These are phyloP conservation scores for Xerocomellus amylosporus DNA, from an alignment of 768 basidiomycete species.

Conservation along the genomic window DNA sequence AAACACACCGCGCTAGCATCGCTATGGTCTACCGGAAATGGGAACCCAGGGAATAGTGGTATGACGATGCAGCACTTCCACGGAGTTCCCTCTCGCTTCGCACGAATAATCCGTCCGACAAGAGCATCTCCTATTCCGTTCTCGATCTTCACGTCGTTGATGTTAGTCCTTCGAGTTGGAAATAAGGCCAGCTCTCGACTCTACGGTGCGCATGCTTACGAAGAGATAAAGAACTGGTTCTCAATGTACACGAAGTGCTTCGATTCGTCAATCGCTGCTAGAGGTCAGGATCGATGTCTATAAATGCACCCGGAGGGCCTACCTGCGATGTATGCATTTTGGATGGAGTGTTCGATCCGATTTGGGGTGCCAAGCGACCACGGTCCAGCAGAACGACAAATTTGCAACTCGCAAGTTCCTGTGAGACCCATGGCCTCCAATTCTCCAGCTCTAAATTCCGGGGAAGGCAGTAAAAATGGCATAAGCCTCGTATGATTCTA, in stretches of 20 bases:
- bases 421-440: slow-evolving; percentile 77
- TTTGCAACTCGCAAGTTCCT: slow-evolving; percentile 96
- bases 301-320: slow-evolving; percentile 1
- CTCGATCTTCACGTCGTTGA: slow-evolving; percentile 83
- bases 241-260: slow-evolving; percentile 99
- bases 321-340: slow-evolving; percentile 93
- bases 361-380: slow-evolving; percentile 94
- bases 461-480: slow-evolving; percentile 92
- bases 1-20: slow-evolving; percentile 84
- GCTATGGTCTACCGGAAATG: slow-evolving; percentile 87
- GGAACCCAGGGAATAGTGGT: slow-evolving; percentile 90
- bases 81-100: slow-evolving; percentile 71
- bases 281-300: not conserved
- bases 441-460: slow-evolving; percentile 85
- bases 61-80: slow-evolving; percentile 95
- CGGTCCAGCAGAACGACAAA: slow-evolving; percentile 91
- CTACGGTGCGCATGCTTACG: slow-evolving; percentile 46
- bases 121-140: slow-evolving; percentile 95
- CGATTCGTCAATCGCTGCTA: slow-evolving; percentile 81
- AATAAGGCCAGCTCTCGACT: not conserved
- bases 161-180: slow-evolving; percentile 58
- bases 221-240: slow-evolving; percentile 89
- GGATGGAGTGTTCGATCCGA: slow-evolving; percentile 86
- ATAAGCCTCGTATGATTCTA: slow-evolving; percentile 89
- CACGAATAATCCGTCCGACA: slow-evolving; percentile 85